phyloP scores from a whole-genome alignment of 2,329 filamentous ascomycete genomes.

The Calonectria hongkongensis region DNA sequence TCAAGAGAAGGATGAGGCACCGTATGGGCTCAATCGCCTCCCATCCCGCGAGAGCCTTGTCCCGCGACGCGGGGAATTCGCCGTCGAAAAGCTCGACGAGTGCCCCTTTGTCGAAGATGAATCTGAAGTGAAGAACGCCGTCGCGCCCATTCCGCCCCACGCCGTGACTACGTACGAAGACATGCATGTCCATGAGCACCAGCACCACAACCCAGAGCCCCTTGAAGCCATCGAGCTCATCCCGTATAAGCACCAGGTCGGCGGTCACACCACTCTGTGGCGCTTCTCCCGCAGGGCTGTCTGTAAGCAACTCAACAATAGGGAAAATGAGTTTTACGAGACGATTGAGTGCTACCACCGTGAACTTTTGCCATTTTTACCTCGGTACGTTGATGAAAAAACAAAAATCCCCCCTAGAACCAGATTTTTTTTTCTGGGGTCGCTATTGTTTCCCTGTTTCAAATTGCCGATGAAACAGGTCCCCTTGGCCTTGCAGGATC shows the following conservation, averaged over 20 bases:
- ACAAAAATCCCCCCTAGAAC: background rate
- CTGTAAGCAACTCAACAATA: slow-evolving; percentile 98
- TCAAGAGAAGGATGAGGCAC: slow-evolving; percentile 49
- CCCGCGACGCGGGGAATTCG: slow-evolving; percentile 57
- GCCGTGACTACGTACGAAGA: slow-evolving; percentile 67
- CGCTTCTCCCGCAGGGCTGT: slow-evolving; percentile 95
- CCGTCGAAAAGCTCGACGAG: slow-evolving; percentile 61
- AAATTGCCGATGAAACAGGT: slow-evolving; percentile 4
- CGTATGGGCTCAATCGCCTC: slow-evolving; percentile 51
- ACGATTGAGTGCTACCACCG: slow-evolving; percentile 94
- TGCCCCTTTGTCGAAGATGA: slow-evolving; percentile 64
- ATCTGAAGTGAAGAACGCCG: slow-evolving; percentile 60
- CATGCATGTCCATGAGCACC: slow-evolving; percentile 68
- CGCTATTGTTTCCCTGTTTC: slow-evolving; percentile 22
- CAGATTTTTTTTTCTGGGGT: background rate
- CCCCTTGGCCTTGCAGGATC: background rate
- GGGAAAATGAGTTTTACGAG: slow-evolving; percentile 99
- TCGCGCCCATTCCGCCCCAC: slow-evolving; percentile 58
- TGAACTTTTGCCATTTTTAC: slow-evolving; percentile 91
- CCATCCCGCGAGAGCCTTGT: slow-evolving; percentile 57
- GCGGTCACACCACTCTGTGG: slow-evolving; percentile 96
- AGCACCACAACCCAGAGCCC: slow-evolving; percentile 74
- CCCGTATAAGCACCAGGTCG: slow-evolving; percentile 97
- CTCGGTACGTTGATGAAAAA: slow-evolving; percentile 75
- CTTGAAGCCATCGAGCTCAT: slow-evolving; percentile 96